Evolutionary conservation across 805 yeast species (phyloP).

Genomic region (Debaryomyces tyrocola): DNA sequence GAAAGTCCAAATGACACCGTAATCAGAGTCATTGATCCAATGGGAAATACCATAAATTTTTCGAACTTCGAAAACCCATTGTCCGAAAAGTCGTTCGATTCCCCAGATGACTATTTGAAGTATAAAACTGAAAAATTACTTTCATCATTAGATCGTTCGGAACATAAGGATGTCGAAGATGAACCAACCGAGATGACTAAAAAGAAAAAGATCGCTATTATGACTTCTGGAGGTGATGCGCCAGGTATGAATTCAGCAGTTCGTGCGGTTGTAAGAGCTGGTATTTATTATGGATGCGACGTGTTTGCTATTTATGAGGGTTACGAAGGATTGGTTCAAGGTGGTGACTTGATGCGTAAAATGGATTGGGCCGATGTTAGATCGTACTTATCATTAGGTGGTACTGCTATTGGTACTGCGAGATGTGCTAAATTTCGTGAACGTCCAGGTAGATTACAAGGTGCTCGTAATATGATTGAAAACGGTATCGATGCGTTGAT

Average conservation of each 20-base stretch:
- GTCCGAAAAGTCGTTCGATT: slow-evolving; percentile 15
- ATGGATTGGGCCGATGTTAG: slow-evolving; percentile 75
- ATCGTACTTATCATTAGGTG: slow-evolving; percentile 69
- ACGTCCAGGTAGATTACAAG: slow-evolving; percentile 62
- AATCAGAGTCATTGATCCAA: slow-evolving; percentile 28
- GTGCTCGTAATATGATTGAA: slow-evolving; percentile 62
- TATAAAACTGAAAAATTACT: slow-evolving; percentile 10
- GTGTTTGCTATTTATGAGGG: slow-evolving; percentile 73
- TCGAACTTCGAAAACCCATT: slow-evolving; percentile 21
- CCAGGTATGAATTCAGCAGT: slow-evolving; percentile 82
- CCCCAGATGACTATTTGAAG: slow-evolving; percentile 30
- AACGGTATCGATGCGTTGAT: slow-evolving; percentile 77
- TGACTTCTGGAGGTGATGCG: slow-evolving; percentile 83
- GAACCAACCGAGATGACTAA: slow-evolving; percentile 9
- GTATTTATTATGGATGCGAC: slow-evolving; percentile 63
- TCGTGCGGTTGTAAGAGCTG: slow-evolving; percentile 68
- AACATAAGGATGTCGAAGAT: neutral
- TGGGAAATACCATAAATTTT: slow-evolving; percentile 32
- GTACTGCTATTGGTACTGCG: slow-evolving; percentile 80
- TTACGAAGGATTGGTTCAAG: slow-evolving; percentile 68
- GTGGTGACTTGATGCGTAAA: slow-evolving; percentile 59
- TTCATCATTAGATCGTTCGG: slow-evolving; percentile 8
- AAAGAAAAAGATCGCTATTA: slow-evolving; percentile 61
- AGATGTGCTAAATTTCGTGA: slow-evolving; percentile 68
- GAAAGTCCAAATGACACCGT: slow-evolving; percentile 9